phyloP scores from a whole-genome alignment of 2,329 filamentous ascomycete genomes.

The Venturia pyrina region DNA sequence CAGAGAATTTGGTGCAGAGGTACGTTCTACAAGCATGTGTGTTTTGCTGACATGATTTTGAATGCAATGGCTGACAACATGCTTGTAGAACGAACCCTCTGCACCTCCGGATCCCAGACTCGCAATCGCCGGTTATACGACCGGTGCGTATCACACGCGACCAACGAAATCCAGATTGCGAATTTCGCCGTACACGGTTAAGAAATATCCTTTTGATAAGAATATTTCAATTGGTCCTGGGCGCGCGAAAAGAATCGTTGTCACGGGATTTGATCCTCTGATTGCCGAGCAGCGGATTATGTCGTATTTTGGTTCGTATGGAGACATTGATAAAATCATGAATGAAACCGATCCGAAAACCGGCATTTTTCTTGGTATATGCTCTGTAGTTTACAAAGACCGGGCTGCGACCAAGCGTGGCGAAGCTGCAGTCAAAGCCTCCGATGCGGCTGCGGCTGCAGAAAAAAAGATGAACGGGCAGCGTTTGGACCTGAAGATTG shows the following conservation, averaged over 20 bases:
- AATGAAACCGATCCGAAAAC: conserved; percentile 94
- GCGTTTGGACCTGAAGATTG: conserved; percentile 64
- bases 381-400: conserved; percentile 82
- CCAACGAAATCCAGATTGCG: conserved; percentile 61
- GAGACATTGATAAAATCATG: conserved; percentile 80
- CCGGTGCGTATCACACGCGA: conserved; percentile 44
- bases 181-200: conserved; percentile 67
- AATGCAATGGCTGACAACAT: conserved; percentile 15
- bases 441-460: conserved; percentile 72
- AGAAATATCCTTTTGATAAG: conserved; percentile 71
- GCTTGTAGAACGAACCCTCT: conserved; percentile 64
- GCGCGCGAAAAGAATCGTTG: conserved; percentile 81
- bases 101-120: conserved; percentile 75
- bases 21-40: conserved; percentile 18
- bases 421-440: conserved; percentile 51
- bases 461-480: conserved; percentile 67
- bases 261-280: conserved; percentile 92
- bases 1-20: conserved; percentile 39
- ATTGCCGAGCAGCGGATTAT: conserved; percentile 68
- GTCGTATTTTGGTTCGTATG: conserved; percentile 68
- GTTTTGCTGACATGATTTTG: conserved; percentile 13
- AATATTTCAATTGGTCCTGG: conserved; percentile 79
- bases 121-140: conserved; percentile 51
- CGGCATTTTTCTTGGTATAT: conserved; percentile 88
- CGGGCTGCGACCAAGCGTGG: conserved; percentile 41